Evolutionary conservation across 768 basidiomycete species (phyloP), one percentile per base, ranked within the genome.

Genomic region (Ramaria rubella): DNA sequence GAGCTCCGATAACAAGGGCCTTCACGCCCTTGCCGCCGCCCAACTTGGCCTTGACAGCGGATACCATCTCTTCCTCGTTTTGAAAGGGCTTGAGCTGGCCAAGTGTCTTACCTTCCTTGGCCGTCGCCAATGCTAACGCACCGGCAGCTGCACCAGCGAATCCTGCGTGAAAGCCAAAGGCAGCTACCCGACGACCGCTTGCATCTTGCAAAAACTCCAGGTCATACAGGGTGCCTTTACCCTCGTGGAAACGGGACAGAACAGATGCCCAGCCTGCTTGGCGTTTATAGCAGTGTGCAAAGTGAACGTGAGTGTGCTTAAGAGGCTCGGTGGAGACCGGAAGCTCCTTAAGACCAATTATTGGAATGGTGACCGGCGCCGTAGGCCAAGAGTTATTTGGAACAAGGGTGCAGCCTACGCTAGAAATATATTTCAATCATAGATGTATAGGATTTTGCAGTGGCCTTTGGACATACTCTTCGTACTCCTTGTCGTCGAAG

Each of bases 341-440:
- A n/a, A 98, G 82, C 67, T 98, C 96, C 76, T 99, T 99, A 69
- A 99, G 79, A 5, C 96, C 96, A 64, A 97, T 85, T 70, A 99
- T 94, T 42, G 88, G 86, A 31, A 83, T 72, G 42, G 81, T 70
- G 23, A 69, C 70, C 0, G 93, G 91, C 0, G 94, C 94, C 45
- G 65, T 76, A 17, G 90, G 83, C 95, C 95, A 99, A 9, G 88
- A 78, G 67, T 93, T 90, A 72, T 94, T 87, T 14, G 81, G 81
- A 12, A 87, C 91, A 52, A 98, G 78, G 67, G 77, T 83, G 73
- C 94, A 96, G 21, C 95, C 95, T 53, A 90, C 90, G 54, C 96
- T 98, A 64, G 19, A 52, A 19, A 48, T 15, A 44, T 38, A 36
- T 53, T 44, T 52, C n/a, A n/a, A n/a, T 34, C 17, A 33, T 48